Evolutionary conservation across 2,329 filamentous ascomycete genomes (phyloP), one percentile per base, ranked within the genome.

Genomic region (Clarireedia hainanense): DNA sequence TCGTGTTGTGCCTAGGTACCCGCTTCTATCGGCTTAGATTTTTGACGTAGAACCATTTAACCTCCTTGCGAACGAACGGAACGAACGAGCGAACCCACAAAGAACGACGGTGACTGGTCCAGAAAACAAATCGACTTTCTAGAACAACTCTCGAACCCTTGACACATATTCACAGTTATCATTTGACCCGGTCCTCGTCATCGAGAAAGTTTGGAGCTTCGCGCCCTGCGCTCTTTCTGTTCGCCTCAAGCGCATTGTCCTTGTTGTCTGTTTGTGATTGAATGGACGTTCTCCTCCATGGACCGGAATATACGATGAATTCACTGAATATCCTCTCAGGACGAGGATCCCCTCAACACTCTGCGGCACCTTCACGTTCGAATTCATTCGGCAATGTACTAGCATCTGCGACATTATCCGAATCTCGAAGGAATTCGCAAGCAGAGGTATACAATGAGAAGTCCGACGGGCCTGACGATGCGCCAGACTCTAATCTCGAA

Each of bases 281-380:
- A 42, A n/a, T 42, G 15, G 39, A 42, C 15, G 17, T 53, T 58
- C 55, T 62, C 59, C 63, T 67, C 67, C 64, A 70, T 84, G 81
- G 81, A 79, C 77, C 73, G 71, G 72, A 61, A 63, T 66, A 53
- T 77, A 88, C 80, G 75, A 96, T 96, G 92, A 96, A 96, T 84
- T 95, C 91, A 68, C 79, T 96, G 77, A 95, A 94, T 76, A 89
- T 96, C 72, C 83, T 96, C 72, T 94, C 90, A 68, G 84, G 89
- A 71, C 86, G 88, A 75, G 88, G 91, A 71, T 84, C 83, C 65
- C 80, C 82, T 63, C 72, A 81, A 54, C 73, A 80, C 57, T 82
- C 76, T 64, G 76, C 80, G 36, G 69, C 71, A 46, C 76, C 80
- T 55, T 78, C 81, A 57, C 78, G 81, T 69, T 80, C 80, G 60